phyloP scores from a whole-genome alignment of 73 alveolate genomes.

The Uronychia setigera region DNA sequence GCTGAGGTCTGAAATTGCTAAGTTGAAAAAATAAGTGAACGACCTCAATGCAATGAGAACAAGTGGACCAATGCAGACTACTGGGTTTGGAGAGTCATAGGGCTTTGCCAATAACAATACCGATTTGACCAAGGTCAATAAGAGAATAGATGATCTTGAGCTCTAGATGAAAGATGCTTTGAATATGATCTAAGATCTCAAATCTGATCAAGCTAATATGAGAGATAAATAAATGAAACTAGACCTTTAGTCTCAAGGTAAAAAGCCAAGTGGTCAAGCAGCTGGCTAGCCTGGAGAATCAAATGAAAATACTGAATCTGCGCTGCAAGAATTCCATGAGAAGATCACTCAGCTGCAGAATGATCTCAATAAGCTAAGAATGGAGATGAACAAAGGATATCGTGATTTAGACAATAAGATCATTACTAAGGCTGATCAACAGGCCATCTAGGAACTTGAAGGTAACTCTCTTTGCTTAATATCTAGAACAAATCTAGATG shows the following conservation, averaged over 20 bases:
- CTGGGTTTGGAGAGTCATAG: no score
- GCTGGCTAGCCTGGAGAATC: not conserved
- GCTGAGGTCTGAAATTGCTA: conserved; percentile 16
- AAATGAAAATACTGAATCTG: not conserved
- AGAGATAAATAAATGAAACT: not conserved
- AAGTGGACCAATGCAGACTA: not conserved
- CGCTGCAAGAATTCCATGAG: not conserved
- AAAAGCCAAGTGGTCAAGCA: not conserved
- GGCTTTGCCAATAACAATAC: conserved; percentile 7
- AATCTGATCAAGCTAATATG: not conserved
- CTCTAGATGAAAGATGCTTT: not conserved
- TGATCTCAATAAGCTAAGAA: not conserved
- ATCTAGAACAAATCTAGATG: conserved; percentile 12
- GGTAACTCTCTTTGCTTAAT: not conserved
- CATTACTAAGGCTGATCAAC: not conserved
- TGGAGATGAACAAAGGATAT: not conserved
- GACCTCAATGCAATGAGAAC: not conserved
- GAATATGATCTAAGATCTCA: not conserved
- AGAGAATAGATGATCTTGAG: conserved; percentile 1
- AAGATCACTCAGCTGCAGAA: not conserved
- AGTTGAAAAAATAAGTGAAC: conserved; percentile 14
- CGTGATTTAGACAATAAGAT: not conserved
- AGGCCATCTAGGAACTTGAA: not conserved
- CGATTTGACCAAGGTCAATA: conserved; percentile 5
- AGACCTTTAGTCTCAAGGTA: not conserved